These are phyloP conservation scores for Fusarium tuaranense DNA, from an alignment of 2,329 filamentous ascomycete genomes.

Conservation along the genomic window DNA sequence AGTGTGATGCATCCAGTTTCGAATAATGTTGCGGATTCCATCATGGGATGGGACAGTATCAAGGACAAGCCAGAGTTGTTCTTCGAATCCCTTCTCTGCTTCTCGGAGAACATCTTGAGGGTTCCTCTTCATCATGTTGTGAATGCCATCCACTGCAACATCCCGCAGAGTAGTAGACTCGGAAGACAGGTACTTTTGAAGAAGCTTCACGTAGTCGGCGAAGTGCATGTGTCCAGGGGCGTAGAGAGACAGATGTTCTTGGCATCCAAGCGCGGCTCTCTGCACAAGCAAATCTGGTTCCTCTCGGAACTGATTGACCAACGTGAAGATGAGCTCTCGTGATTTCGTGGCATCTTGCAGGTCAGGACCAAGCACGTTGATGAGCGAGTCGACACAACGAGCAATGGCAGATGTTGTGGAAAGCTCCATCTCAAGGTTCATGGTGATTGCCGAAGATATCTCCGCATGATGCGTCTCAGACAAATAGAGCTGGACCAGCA, in stretches of 20 bases:
- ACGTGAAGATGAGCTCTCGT: slow-evolving; percentile 88
- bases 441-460: slow-evolving; percentile 81
- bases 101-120: slow-evolving; percentile 83
- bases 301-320: slow-evolving; percentile 85
- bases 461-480: slow-evolving; percentile 93
- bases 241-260: slow-evolving; percentile 93
- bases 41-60: slow-evolving; percentile 82
- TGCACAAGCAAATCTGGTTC: slow-evolving; percentile 79
- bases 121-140: slow-evolving; percentile 95
- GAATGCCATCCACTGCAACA: slow-evolving; percentile 87
- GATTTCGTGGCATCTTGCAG: slow-evolving; percentile 92
- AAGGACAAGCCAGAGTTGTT: slow-evolving; percentile 90
- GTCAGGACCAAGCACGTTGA: slow-evolving; percentile 96
- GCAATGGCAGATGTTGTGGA: slow-evolving; percentile 86
- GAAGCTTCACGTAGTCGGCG: slow-evolving; percentile 80
- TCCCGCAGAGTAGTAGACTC: slow-evolving; percentile 77
- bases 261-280: slow-evolving; percentile 81
- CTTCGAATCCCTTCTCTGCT: slow-evolving; percentile 83
- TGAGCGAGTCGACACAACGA: slow-evolving; percentile 91
- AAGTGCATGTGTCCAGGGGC: slow-evolving; percentile 90
- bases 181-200: slow-evolving; percentile 83
- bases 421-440: slow-evolving; percentile 89
- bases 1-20: slow-evolving; percentile 94
- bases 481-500: slow-evolving; percentile 93
- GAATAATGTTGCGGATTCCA: slow-evolving; percentile 86